Evolutionary conservation across 352 stramenopile genomes (phyloP).

Genomic region (Globisporangium paroecandrum): DNA sequence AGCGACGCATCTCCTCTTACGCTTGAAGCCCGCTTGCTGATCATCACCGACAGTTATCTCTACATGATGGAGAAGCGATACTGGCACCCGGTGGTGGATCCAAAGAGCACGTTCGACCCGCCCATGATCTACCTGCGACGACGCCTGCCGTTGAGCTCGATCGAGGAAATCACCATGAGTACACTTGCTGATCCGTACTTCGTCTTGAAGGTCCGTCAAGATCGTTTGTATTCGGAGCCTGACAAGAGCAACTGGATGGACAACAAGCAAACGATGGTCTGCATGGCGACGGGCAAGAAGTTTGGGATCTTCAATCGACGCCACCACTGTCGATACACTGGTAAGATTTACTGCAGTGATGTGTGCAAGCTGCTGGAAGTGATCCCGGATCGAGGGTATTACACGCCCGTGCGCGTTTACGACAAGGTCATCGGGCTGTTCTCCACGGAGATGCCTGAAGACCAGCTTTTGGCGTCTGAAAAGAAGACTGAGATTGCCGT

Average conservation of each 20-base stretch:
- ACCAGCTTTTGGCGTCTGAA: conserved; percentile 73
- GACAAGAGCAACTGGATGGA: conserved; percentile 84
- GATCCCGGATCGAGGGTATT: conserved; percentile 81
- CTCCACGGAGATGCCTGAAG: conserved; percentile 79
- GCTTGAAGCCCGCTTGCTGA: conserved; percentile 43
- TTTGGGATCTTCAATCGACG: conserved; percentile 86
- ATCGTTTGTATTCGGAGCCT: conserved; percentile 49
- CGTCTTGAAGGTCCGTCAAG: conserved; percentile 57
- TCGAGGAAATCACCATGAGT: conserved; percentile 80
- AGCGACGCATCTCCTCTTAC: conserved; percentile 32
- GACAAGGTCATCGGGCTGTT: conserved; percentile 78
- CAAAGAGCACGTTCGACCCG: conserved; percentile 47
- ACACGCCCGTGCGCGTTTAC: conserved; percentile 73
- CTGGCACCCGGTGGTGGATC: conserved; percentile 52
- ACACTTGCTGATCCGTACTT: conserved; percentile 82
- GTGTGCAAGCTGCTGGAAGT: conserved; percentile 73
- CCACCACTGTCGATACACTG: conserved; percentile 85
- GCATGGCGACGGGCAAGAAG: conserved; percentile 83
- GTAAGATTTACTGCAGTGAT: conserved; percentile 85
- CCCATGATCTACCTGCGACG: conserved; percentile 74
- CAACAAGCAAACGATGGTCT: conserved; percentile 81
- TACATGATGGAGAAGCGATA: conserved; percentile 80
- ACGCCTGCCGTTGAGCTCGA: conserved; percentile 48
- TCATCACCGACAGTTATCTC: conserved; percentile 70
- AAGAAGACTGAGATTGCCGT: conserved; percentile 88